phyloP scores from a whole-genome alignment of 352 stramenopile genomes.

The Globisporangium viniferum region DNA sequence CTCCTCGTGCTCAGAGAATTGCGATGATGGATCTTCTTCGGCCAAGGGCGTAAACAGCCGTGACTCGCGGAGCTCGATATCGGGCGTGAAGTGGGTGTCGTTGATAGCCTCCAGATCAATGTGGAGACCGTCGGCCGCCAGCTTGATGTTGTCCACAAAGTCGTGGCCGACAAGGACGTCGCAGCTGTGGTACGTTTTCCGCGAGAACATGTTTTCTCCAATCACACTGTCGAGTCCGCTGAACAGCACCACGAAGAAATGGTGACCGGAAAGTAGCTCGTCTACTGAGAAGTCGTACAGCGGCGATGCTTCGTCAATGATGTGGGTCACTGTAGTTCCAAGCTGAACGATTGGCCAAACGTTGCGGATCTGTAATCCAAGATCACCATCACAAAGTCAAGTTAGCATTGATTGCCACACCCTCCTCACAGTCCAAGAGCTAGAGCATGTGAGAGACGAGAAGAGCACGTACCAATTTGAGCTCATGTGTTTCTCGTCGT shows the following conservation, averaged over 20 bases:
- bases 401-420: neutral
- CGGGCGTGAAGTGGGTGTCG: slow-evolving; percentile 34
- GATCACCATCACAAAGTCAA: neutral
- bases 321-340: slow-evolving; percentile 47
- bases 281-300: slow-evolving; percentile 40
- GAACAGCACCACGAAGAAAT: slow-evolving; percentile 61
- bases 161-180: slow-evolving; percentile 58
- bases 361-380: slow-evolving; percentile 35
- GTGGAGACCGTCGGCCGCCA: slow-evolving; percentile 46
- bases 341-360: slow-evolving; percentile 64
- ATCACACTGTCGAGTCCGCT: slow-evolving; percentile 48
- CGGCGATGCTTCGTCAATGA: slow-evolving; percentile 54
- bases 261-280: slow-evolving; percentile 41
- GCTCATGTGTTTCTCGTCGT: slow-evolving; percentile 48
- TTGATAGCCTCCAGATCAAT: slow-evolving; percentile 58
- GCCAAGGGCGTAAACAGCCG: slow-evolving; percentile 15
- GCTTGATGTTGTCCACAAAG: slow-evolving; percentile 62
- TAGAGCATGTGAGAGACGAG: neutral
- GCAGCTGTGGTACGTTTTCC: slow-evolving; percentile 58
- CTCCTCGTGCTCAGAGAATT: neutral
- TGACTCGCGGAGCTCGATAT: slow-evolving; percentile 28
- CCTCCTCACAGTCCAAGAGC: neutral
- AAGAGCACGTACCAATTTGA: slow-evolving; percentile 29
- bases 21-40: neutral
- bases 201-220: slow-evolving; percentile 57